Evolutionary conservation across 306 rosid species (phyloP), one percentile per base, ranked within the genome.

Genomic region (Abrus pulchellus): DNA sequence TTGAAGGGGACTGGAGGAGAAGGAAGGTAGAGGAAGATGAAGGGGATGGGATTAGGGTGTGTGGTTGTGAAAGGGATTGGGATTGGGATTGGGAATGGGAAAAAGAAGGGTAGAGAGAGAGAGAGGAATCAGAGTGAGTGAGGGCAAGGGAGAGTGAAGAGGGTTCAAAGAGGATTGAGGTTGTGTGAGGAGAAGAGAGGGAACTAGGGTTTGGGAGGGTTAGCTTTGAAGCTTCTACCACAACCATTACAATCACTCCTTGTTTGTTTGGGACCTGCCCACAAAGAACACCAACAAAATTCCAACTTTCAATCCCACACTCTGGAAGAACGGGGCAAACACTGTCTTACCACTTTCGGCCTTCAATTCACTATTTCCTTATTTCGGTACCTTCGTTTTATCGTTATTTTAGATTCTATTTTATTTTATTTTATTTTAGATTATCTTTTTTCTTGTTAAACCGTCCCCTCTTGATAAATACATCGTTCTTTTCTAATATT

Each of bases 21-120:
- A 94, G 91, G 82, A 94, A 94, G 9, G 94, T 60, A 78, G 98
- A 88, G 32, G 97, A 92, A 1, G 98, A 92, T 41, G 87, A 90
- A 11, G 97, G 98, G 2, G 97, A 69, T 1, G 89, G 87, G 10
- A 94, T 81, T 32, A 85, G 68, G 80, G 93, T 90, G 77, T 87
- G 93, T 6, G 93, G 89, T 44, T 84, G 27, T 43, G 91, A 89
- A 45, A 87, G 87, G 12, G 89, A 77, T 7, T 85, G 56, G 4
- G 63, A 33, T 11, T n/a, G 88, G 57, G 6, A 6, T 44, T 44
- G 20, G 89, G 78, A 36, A 9, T 90, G 80, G 34, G 94, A 83
- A 12, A 90, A 64, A 0, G 91, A 89, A 40, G 97, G 93, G 85
- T 87, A 94, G 76, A 94, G 97, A 74, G 97, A 91, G 65, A 94